Conservation (phyloP, 2,329 filamentous ascomycete species). For the Mariannaea sp. region DNA sequence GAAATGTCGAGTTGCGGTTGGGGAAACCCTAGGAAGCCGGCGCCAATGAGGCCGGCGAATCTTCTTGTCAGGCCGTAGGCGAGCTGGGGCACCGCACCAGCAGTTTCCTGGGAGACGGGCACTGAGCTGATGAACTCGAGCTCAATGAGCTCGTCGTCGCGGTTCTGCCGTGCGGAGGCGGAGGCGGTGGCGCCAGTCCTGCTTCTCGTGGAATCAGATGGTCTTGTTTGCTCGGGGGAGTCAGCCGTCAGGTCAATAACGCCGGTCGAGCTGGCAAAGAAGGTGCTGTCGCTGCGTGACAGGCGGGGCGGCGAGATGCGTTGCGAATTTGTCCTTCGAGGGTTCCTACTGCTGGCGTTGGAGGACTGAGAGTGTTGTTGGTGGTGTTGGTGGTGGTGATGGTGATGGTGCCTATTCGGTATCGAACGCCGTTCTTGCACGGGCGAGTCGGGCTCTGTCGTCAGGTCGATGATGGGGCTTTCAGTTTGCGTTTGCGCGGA, state of each 20-base stretch:
- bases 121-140: slow-evolving; percentile 33
- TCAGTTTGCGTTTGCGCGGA: slow-evolving; percentile 8
- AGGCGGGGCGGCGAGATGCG: slow-evolving; percentile 49
- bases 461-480: slow-evolving; percentile 53
- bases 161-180: slow-evolving; percentile 12
- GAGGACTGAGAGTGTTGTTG: no score
- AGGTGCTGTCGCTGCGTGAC: slow-evolving; percentile 51
- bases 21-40: slow-evolving; percentile 31
- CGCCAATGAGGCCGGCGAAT: slow-evolving; percentile 35
- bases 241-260: slow-evolving; percentile 61
- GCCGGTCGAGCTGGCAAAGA: slow-evolving; percentile 41
- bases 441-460: slow-evolving; percentile 56
- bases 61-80: slow-evolving; percentile 33
- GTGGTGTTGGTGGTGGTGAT: no score
- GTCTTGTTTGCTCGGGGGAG: slow-evolving; percentile 43
- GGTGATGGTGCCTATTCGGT: slow-evolving; percentile 16
- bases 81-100: slow-evolving; percentile 20
- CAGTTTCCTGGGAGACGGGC: slow-evolving; percentile 9
- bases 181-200: slow-evolving; percentile 6
- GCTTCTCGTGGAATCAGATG: slow-evolving; percentile 24
- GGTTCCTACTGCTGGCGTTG: slow-evolving; percentile 39
- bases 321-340: slow-evolving; percentile 49
- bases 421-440: slow-evolving; percentile 40
- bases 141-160: slow-evolving; percentile 32
- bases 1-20: slow-evolving; percentile 33